Evolutionary conservation across 139 green algal genomes (phyloP).

Genomic region (Tetradesmus obliquus): DNA sequence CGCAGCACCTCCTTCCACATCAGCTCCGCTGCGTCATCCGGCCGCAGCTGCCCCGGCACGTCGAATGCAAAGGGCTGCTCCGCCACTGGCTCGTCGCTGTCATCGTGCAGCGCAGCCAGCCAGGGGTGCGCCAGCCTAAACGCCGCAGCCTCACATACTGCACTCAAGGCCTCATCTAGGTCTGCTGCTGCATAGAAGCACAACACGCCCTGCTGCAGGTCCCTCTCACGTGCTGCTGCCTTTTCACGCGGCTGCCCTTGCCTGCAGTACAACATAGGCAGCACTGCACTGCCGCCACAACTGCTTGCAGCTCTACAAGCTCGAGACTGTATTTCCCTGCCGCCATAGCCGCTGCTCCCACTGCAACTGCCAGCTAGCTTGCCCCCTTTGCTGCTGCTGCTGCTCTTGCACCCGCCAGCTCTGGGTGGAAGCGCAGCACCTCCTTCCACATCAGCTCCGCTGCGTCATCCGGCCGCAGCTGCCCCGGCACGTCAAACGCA

Average conservation of each 20-base stretch:
- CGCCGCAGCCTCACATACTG: no score
- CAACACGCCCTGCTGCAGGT: no score
- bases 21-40: constrained; percentile 57
- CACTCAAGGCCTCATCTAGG: no score
- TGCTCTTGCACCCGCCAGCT: not conserved
- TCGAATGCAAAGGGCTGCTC: constrained; percentile 59
- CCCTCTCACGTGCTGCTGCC: no score
- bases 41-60: constrained; percentile 76
- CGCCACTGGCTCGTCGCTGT: constrained; percentile 72
- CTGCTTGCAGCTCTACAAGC: no score
- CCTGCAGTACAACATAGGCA: no score
- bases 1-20: constrained; percentile 75
- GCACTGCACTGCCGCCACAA: no score
- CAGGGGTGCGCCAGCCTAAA: constrained; percentile 91
- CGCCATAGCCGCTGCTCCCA: no score
- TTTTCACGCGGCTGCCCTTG: no score
- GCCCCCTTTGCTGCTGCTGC: not conserved
- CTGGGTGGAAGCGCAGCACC: constrained; percentile 55
- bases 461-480: constrained; percentile 68
- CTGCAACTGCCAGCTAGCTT: not conserved
- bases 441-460: constrained; percentile 71
- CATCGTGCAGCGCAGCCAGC: constrained; percentile 86
- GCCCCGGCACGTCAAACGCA: constrained; percentile 72
- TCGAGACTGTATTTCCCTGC: no score
- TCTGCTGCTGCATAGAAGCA: no score